Evolutionary conservation across 495 filamentous ascomycete species (phyloP).

Genomic region (Xylaria scruposa): DNA sequence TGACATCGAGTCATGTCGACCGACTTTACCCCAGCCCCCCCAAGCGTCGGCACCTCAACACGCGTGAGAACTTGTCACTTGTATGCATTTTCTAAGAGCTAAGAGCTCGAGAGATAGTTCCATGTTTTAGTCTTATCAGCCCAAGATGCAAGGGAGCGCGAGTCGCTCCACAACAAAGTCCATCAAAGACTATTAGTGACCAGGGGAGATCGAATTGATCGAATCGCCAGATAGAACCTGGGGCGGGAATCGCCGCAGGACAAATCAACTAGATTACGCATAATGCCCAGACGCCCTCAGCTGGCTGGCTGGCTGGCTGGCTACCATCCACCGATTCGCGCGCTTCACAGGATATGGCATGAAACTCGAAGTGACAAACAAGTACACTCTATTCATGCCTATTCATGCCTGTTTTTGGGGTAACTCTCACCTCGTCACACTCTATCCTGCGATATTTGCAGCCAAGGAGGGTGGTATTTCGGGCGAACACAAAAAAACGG

Average conservation of each 20-base stretch:
- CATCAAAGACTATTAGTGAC: not conserved
- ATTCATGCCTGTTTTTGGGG: not conserved
- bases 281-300: conserved; percentile 9
- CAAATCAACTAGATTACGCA: conserved; percentile 18
- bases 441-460: not conserved
- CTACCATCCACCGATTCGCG: not conserved
- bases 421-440: conserved; percentile 3
- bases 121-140: not conserved
- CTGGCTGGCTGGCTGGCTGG: conserved; percentile 18
- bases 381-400: not conserved
- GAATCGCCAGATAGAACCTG: not conserved
- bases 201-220: conserved; percentile 4
- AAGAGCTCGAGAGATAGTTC: no score
- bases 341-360: not conserved
- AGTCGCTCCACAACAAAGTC: conserved; percentile 3
- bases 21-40: not conserved
- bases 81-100: no score
- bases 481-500: not conserved
- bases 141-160: conserved; percentile 1
- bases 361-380: conserved; percentile 18
- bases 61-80: not conserved
- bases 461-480: not conserved
- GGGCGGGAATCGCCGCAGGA: not conserved
- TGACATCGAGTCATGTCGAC: conserved; percentile 15
- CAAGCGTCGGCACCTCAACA: not conserved